phyloP scores from a whole-genome alignment of 148 eudicot genomes.

The Arbutus unedo region DNA sequence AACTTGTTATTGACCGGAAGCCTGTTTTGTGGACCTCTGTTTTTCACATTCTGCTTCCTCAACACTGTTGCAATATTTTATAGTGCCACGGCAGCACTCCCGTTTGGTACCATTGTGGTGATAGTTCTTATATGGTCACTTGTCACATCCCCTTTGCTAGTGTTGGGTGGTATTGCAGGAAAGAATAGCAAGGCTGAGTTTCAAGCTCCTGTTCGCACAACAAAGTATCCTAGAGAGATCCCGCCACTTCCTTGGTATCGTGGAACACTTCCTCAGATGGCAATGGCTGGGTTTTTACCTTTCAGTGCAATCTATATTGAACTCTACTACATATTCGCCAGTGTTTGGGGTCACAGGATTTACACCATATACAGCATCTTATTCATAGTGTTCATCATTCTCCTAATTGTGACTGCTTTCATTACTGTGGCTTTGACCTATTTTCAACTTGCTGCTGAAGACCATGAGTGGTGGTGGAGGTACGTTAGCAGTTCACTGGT shows the following conservation, averaged over 20 bases:
- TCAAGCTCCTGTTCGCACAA: conserved; percentile 45
- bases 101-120: conserved; percentile 46
- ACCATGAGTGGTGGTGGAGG: conserved; percentile 49
- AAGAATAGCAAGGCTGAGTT: conserved; percentile 48
- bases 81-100: conserved; percentile 46
- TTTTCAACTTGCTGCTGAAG: conserved; percentile 45
- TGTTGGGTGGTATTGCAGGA: conserved; percentile 46
- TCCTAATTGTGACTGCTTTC: conserved; percentile 39
- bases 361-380: conserved; percentile 44
- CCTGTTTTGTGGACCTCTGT: conserved; percentile 36
- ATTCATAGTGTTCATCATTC: conserved; percentile 41
- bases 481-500: conserved; percentile 11
- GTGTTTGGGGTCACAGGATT: conserved; percentile 48
- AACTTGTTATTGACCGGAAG: conserved; percentile 40
- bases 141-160: conserved; percentile 46
- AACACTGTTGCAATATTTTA: conserved; percentile 39
- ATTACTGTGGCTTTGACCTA: conserved; percentile 42
- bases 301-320: conserved; percentile 41
- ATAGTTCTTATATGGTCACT: conserved; percentile 40
- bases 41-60: conserved; percentile 37
- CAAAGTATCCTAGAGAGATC: conserved; percentile 48
- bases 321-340: conserved; percentile 42
- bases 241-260: conserved; percentile 48
- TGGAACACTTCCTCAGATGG: conserved; percentile 41
- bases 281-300: conserved; percentile 42